Evolutionary conservation across 2,329 filamentous ascomycete genomes (phyloP), one percentile per base, ranked within the genome.

Genomic region (Cladophialophora immunda): DNA sequence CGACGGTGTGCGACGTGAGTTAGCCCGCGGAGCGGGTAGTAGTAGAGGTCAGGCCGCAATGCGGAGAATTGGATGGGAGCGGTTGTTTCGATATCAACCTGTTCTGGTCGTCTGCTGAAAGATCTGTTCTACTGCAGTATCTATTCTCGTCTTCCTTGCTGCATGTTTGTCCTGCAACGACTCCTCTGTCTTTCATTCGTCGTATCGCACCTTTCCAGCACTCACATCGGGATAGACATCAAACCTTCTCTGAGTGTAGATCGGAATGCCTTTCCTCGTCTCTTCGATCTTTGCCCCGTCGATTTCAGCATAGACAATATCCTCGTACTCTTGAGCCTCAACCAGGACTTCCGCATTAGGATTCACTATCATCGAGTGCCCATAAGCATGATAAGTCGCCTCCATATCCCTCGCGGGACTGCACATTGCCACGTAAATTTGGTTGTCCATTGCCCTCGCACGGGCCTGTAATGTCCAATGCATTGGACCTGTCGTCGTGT

Each of bases 191-290:
- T 50, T 36, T 61, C 47, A 61, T 30, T 81, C 79, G 47, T 82
- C 76, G 71, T 77, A 80, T 32, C 73, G 78, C 6, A 79, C 72
- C 65, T 84, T 81, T 1, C 87, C 89, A 74, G 86, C 80, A 74
- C 89, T 93, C 34, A 99, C 88, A 83, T 99, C 94, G 0, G 93
- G 91, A 78, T 99, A 99, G 22, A 99, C 91, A 79, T 99, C 95
- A 77, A 97, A 99, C 72, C 95, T 85, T 74, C 95, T 86, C 84
- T 99, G 95, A 19, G 85, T 86, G 74, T 89, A 88, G 61, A 98
- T 83, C 2, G 95, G 95, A 72, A 99, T 97, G 5, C 90, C 90
- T 78, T 87, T 92, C 77, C 94, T 87, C 54, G 89, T 88, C 80
- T 92, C 89, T 63, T 89, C 87, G 73, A 98, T 92, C 74, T 84